Percentiles rank a stretch among this genome's conserved stretches.
phyloP scores from a whole-genome alignment of 2,329 filamentous ascomycete species.

The Colletotrichum phormii region DNA sequence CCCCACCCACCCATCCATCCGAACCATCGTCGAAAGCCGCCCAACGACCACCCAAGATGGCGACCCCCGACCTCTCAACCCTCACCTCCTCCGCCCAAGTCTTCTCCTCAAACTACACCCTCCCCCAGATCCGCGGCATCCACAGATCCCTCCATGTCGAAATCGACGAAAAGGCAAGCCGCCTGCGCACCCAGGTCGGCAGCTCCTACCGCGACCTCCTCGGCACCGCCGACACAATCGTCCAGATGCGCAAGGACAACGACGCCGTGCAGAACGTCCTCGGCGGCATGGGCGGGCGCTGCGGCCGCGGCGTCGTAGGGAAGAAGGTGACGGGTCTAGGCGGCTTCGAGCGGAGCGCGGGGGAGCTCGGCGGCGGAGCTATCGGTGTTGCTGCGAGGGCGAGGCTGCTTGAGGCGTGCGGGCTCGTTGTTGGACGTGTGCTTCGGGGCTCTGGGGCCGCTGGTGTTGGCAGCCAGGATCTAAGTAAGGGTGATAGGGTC shows the following conservation, averaged over 20 bases:
- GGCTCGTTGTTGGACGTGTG: constrained; percentile 60
- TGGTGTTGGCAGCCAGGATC: constrained; percentile 40
- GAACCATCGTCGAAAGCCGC: background rate
- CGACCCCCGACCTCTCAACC: constrained; percentile 57
- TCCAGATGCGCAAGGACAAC: constrained; percentile 87
- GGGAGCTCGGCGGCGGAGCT: background rate
- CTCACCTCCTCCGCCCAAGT: constrained; percentile 65
- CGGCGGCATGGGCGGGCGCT: constrained; percentile 78
- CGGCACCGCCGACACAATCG: constrained; percentile 92
- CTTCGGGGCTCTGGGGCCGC: constrained; percentile 55
- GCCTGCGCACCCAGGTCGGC: constrained; percentile 73
- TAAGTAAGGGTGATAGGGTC: constrained; percentile 60
- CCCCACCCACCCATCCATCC: background rate
- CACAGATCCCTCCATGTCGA: constrained; percentile 69
- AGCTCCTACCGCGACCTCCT: constrained; percentile 87
- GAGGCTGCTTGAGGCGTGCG: constrained; percentile 64
- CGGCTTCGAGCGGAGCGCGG: constrained; percentile 52
- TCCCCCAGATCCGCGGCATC: constrained; percentile 73
- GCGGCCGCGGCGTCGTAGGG: constrained; percentile 78
- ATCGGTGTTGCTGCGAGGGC: constrained; percentile 52
- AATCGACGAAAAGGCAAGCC: constrained; percentile 72
- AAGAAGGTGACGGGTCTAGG: constrained; percentile 71
- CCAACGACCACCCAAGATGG: constrained; percentile 12
- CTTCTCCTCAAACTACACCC: constrained; percentile 66
- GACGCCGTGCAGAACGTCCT: constrained; percentile 78